A percentile compares a stretch with the other conserved stretches of the same genome.
Evolutionary conservation across 2,329 filamentous ascomycete genomes (phyloP).

Genomic region (Clonostachys solani): DNA sequence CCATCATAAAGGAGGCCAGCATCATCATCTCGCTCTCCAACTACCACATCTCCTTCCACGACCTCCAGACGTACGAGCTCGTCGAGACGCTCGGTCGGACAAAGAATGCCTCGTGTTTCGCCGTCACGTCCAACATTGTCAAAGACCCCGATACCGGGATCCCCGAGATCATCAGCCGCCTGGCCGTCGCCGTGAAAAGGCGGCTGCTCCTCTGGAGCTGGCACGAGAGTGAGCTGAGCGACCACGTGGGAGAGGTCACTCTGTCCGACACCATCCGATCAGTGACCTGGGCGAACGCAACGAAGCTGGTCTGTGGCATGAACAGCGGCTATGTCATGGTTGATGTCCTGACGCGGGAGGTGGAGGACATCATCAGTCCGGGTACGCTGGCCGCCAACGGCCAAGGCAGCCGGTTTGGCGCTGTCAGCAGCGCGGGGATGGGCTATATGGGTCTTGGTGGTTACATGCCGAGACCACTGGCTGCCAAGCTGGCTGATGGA

Average conservation of each 20-base stretch:
- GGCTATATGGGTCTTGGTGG: slow-evolving; percentile 94
- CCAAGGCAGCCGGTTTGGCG: slow-evolving; percentile 73
- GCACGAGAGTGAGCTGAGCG: slow-evolving; percentile 85
- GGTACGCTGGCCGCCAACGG: slow-evolving; percentile 56
- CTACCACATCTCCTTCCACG: slow-evolving; percentile 83
- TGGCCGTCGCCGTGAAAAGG: slow-evolving; percentile 91
- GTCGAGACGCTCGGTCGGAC: slow-evolving; percentile 77
- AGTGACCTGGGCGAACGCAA: slow-evolving; percentile 86
- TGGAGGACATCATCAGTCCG: slow-evolving; percentile 76
- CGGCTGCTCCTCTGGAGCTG: slow-evolving; percentile 89
- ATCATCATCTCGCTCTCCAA: slow-evolving; percentile 89
- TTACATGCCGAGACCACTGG: slow-evolving; percentile 86
- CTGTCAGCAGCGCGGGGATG: slow-evolving; percentile 82
- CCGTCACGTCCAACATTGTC: slow-evolving; percentile 92
- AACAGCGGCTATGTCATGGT: slow-evolving; percentile 88
- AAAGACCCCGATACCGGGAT: slow-evolving; percentile 84
- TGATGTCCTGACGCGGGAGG: slow-evolving; percentile 69
- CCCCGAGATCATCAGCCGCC: slow-evolving; percentile 84
- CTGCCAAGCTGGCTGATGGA: slow-evolving; percentile 74
- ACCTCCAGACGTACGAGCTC: slow-evolving; percentile 78
- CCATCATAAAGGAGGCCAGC: slow-evolving; percentile 92
- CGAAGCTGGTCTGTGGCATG: slow-evolving; percentile 83
- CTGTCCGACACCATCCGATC: slow-evolving; percentile 82
- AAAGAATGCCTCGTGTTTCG: slow-evolving; percentile 85
- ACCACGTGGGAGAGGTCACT: slow-evolving; percentile 68